phyloP scores from a whole-genome alignment of 1,284 basidiomycete species.

The Sporisorium graminicola region DNA sequence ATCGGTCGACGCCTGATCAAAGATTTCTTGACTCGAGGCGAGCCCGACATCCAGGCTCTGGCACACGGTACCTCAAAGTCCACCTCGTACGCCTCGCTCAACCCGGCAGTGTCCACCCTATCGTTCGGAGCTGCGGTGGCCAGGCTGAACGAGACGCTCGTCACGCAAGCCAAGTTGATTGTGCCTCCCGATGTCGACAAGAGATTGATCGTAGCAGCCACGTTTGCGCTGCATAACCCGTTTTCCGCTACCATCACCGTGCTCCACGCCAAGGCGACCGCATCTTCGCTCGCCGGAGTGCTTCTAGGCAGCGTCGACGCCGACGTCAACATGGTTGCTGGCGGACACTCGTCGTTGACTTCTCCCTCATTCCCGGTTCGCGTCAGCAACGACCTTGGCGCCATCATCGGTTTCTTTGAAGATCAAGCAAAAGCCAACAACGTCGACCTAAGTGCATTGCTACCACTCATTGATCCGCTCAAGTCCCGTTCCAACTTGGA shows the following conservation, averaged over 20 bases:
- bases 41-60: constrained; percentile 72
- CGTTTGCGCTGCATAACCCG: constrained; percentile 75
- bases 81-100: constrained; percentile 77
- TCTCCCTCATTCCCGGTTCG: constrained; percentile 76
- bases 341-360: constrained; percentile 76
- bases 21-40: constrained; percentile 78
- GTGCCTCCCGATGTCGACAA: constrained; percentile 65
- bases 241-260: constrained; percentile 82
- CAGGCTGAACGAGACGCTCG: constrained; percentile 77
- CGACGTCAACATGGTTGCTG: constrained; percentile 75
- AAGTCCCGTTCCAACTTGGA: constrained; percentile 75
- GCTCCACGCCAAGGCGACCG: constrained; percentile 74
- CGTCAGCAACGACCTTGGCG: constrained; percentile 77
- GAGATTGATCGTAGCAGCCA: constrained; percentile 29
- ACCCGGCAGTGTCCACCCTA: constrained; percentile 77
- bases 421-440: constrained; percentile 75
- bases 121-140: constrained; percentile 78
- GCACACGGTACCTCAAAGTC: constrained; percentile 76
- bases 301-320: constrained; percentile 72
- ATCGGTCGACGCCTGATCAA: constrained; percentile 77
- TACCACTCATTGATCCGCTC: constrained; percentile 75
- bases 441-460: constrained; percentile 77
- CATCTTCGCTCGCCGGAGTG: constrained; percentile 70
- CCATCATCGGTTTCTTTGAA: constrained; percentile 76
- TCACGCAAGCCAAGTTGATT: constrained; percentile 70